Conservation (phyloP, 495 filamentous ascomycete species). For the Apiosordaria backusii region DNA sequence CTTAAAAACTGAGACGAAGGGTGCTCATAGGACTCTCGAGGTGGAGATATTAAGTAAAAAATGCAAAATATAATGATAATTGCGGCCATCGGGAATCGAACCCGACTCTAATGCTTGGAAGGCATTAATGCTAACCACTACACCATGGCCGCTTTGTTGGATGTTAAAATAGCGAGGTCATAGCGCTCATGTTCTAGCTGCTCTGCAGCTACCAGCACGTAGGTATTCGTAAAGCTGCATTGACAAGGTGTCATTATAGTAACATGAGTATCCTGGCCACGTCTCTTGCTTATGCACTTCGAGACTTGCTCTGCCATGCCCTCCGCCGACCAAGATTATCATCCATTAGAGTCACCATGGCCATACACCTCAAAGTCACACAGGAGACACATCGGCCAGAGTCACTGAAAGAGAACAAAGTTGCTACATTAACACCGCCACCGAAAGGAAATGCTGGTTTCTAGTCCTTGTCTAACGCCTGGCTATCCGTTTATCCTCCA, state of each 20-base stretch:
- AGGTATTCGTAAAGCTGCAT: too few species aligned
- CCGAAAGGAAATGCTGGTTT: not conserved
- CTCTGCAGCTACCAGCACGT: too few species aligned
- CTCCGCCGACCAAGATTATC: not conserved
- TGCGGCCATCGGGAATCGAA: conserved; percentile 21
- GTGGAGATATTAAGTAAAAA: conserved; percentile 10
- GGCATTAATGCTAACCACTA: conserved; percentile 23
- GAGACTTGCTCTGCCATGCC: too few species aligned
- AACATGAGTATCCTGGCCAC: too few species aligned
- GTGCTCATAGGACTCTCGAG: not conserved
- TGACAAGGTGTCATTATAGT: too few species aligned
- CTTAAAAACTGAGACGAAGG: not conserved
- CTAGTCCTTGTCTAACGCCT: conserved; percentile 25
- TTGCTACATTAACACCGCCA: not conserved
- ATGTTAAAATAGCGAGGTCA: not conserved
- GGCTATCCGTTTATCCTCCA: not conserved
- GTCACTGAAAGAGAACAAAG: not conserved
- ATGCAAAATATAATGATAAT: not conserved
- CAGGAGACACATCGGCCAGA: not conserved
- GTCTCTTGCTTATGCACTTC: too few species aligned
- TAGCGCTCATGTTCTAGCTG: not conserved
- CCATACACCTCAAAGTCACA: not conserved
- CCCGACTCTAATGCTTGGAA: conserved; percentile 22
- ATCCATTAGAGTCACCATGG: not conserved
- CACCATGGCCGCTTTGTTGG: conserved; percentile 17